Percentiles rank a stretch among this genome's conserved stretches.
phyloP scores from a whole-genome alignment of 305 asterid genomes.

The Fraxinus ornus region DNA sequence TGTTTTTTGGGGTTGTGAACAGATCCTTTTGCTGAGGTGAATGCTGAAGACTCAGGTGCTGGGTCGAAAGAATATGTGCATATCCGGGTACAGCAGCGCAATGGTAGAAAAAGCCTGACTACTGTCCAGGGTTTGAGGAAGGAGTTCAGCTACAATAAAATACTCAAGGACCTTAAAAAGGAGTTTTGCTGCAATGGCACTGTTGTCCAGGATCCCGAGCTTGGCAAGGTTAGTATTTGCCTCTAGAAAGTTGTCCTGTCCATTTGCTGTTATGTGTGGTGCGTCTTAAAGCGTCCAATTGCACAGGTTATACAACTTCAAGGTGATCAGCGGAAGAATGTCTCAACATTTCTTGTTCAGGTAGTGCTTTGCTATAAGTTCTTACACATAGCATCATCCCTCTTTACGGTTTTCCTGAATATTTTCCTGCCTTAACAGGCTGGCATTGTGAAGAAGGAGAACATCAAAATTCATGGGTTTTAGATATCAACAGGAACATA shows the following conservation, averaged over 20 bases:
- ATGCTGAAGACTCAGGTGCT: constrained; percentile 81
- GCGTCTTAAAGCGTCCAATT: neutral
- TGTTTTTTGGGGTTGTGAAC: constrained; percentile 6
- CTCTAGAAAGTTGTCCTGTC: neutral
- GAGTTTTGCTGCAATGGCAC: constrained; percentile 55
- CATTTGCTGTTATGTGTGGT: neutral
- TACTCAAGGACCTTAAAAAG: neutral
- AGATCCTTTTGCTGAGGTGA: constrained; percentile 96
- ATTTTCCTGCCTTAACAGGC: constrained; percentile 42
- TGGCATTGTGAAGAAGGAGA: constrained; percentile 88
- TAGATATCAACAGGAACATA: constrained; percentile 32
- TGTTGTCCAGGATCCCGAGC: constrained; percentile 89
- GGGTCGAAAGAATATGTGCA: constrained; percentile 85
- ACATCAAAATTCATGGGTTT: constrained; percentile 90
- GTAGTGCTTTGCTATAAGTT: constrained; percentile 23
- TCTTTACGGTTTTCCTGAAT: neutral
- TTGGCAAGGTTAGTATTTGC: constrained; percentile 63
- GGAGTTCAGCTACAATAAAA: neutral
- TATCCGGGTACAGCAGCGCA: neutral
- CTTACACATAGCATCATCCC: neutral
- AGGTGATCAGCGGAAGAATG: constrained; percentile 95
- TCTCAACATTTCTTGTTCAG: constrained; percentile 77
- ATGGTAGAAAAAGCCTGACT: neutral
- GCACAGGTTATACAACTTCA: constrained; percentile 83
- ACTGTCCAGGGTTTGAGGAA: neutral